Evolutionary conservation across 2,329 filamentous ascomycete genomes (phyloP).

Genomic region (Hypomyces rosellus): DNA sequence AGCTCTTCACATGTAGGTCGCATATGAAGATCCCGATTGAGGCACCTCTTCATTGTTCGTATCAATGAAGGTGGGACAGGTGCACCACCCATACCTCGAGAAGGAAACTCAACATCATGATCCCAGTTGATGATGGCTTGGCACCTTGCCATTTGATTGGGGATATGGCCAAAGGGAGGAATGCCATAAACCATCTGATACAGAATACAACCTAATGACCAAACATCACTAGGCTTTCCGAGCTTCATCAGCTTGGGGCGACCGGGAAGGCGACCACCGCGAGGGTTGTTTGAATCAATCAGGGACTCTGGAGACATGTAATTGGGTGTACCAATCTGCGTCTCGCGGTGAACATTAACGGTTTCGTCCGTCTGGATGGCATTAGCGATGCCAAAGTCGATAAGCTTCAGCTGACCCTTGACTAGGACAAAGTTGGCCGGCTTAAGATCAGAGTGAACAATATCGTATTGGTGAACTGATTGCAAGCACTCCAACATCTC

Average conservation of each 20-base stretch:
- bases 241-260: conserved; percentile 81
- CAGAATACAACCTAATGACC: conserved; percentile 92
- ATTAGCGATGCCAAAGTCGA: conserved; percentile 97
- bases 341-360: conserved; percentile 93
- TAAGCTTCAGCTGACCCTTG: conserved; percentile 84
- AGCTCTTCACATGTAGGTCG: conserved; percentile 60
- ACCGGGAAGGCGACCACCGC: conserved; percentile 36
- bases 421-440: conserved; percentile 95
- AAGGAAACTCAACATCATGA: conserved; percentile 65
- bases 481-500: conserved; percentile 97
- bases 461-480: conserved; percentile 80
- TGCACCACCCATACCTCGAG: conserved; percentile 59
- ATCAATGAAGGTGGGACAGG: conserved; percentile 54
- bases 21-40: conserved; percentile 55
- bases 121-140: conserved; percentile 78
- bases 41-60: conserved; percentile 55
- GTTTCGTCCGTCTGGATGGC: conserved; percentile 94
- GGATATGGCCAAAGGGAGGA: conserved; percentile 90
- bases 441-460: conserved; percentile 95
- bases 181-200: conserved; percentile 98
- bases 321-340: conserved; percentile 91
- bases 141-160: conserved; percentile 79
- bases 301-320: conserved; percentile 98
- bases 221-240: conserved; percentile 92
- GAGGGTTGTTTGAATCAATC: conserved; percentile 71